phyloP scores from a whole-genome alignment of 2,329 filamentous ascomycete genomes.

The Rugonectria rugulosa region DNA sequence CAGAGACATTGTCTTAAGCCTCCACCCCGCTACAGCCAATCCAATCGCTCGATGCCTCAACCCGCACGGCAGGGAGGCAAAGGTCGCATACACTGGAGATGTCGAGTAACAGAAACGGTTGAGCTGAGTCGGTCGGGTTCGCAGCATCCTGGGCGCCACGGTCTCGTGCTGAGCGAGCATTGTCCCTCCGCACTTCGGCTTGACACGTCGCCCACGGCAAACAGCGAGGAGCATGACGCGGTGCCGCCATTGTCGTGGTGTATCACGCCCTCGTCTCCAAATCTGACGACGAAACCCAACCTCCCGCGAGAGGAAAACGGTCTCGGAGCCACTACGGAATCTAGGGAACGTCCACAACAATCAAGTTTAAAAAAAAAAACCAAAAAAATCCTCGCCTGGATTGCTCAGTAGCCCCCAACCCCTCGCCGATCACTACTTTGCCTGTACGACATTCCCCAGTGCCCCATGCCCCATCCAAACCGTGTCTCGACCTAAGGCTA shows the following conservation, averaged over 20 bases:
- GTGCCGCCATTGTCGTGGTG: slow-evolving; percentile 8
- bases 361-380: slow-evolving; percentile 9
- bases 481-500: slow-evolving; percentile 32
- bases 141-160: not conserved
- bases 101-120: slow-evolving; percentile 14
- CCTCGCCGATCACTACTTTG: slow-evolving; percentile 21
- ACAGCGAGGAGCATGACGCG: slow-evolving; percentile 1
- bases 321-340: slow-evolving; percentile 26
- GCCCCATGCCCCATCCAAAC: slow-evolving; percentile 20
- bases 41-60: slow-evolving; percentile 22
- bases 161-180: not conserved
- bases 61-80: slow-evolving; percentile 32
- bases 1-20: slow-evolving; percentile 37
- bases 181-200: not conserved
- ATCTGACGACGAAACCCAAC: slow-evolving; percentile 3
- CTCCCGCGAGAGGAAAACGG: slow-evolving; percentile 15
- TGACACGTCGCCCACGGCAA: not conserved
- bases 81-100: slow-evolving; percentile 9
- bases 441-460: slow-evolving; percentile 30
- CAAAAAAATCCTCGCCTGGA: slow-evolving; percentile 7
- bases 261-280: not conserved
- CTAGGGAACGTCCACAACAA: slow-evolving; percentile 18
- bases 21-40: slow-evolving; percentile 25
- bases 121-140: not conserved
- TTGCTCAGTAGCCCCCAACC: slow-evolving; percentile 21